Base-by-base conservation (phyloP, 805 yeast species). In the Lipomyces orientalis region DNA sequence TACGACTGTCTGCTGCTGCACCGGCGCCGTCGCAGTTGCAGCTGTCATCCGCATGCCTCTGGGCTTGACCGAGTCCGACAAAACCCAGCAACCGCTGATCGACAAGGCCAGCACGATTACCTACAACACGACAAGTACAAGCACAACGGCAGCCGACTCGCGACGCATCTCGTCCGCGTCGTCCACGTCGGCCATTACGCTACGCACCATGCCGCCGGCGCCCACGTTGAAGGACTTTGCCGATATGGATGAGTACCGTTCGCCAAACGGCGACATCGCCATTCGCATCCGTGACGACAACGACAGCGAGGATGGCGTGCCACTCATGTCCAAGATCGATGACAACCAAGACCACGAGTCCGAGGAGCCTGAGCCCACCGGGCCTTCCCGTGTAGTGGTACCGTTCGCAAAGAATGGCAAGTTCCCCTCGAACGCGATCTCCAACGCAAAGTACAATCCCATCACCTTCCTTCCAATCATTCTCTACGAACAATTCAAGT, bases 401-500 rank as follows among this genome's bases (percentile, higher is more conserved):
- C 72, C 72, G 7, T 68, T 68, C 35, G 46, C 66, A 19, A 62
- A 63, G 57, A 66, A 58, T 39, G 72, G 68, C 65, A 62, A 62
- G 51, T 78, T 64, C 67, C 76, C 95, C 1, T 80, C 91, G 12
- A 95, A 95, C 77, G 91, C 95, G 6, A 85, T 95, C 14, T 90
- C 97, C 58, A 95, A 95, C 79, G 98, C 99, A 29, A 94, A 93
- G 79, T 95, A 95, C 79, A 91, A 91, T 73, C 91, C 95, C 1
- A 76, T 92, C 49, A 88, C 97, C 1, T 95, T 95, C 75, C 79
- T 95, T 9, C 99, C 99, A 2, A 83, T 91, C 55, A 87, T 95
- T 64, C 83, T 95, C 37, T 96, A 90, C 78, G 97, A 94, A 77
- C 99, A 95, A 82, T 95, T 95, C 87, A 93, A 93, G 81, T 94